Percentiles rank a stretch among this genome's conserved stretches.
Conservation (phyloP, 345 rosid species). For the Brassica cretica region DNA sequence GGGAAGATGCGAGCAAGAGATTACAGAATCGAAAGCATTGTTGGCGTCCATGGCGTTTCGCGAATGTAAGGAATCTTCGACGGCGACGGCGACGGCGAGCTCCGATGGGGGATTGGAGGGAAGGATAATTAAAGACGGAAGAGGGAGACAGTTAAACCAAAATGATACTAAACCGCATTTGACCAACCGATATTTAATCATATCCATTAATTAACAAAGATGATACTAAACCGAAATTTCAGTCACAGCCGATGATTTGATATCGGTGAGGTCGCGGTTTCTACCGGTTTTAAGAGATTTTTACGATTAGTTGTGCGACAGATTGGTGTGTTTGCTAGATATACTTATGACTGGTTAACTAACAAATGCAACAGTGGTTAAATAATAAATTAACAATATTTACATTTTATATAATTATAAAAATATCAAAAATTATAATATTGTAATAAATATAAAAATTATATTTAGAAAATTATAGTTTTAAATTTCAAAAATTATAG, state of each 20-base stretch:
- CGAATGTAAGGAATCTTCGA: slow-evolving; percentile 15
- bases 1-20: neutral
- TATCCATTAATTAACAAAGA: neutral
- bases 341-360: too few relatives aligned
- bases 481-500: too few relatives aligned
- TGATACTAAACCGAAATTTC: neutral
- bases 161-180: neutral
- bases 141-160: neutral
- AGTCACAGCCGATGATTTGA: neutral
- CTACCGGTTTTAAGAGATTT: too few relatives aligned
- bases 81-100: slow-evolving; percentile 3
- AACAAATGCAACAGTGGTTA: too few relatives aligned
- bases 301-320: too few relatives aligned
- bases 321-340: too few relatives aligned
- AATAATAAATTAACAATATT: too few relatives aligned
- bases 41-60: slow-evolving; percentile 50
- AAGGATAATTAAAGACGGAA: neutral
- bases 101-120: slow-evolving; percentile 19
- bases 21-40: slow-evolving; percentile 63
- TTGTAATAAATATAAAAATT: too few relatives aligned
- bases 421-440: too few relatives aligned
- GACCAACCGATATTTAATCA: neutral
- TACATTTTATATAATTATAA: too few relatives aligned
- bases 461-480: too few relatives aligned
- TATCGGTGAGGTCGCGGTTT: too few relatives aligned